Evolutionary conservation across 2,329 filamentous ascomycete species (phyloP), one percentile per base, ranked within the genome.

Genomic region (Ceratocystis cacaofunesta): DNA sequence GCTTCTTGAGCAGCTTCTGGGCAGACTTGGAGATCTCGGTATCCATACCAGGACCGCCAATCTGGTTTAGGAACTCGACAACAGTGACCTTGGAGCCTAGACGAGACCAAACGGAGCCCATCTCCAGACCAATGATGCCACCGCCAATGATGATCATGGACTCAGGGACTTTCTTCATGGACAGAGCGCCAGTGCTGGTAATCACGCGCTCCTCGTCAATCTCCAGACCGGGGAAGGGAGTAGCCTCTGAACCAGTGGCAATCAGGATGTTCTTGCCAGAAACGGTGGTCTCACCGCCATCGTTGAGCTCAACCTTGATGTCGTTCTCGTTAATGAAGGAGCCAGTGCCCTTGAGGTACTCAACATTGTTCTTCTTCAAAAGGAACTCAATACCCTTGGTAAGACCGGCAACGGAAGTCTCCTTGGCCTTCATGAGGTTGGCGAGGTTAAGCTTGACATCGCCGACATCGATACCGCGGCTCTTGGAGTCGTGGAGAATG

Each of bases 401-500:
- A 70, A 99, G 80, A 62, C 91, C 85, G 50, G 80, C 77, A 69
- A 99, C 94, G 63, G 94, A 95, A 44, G 85, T 88, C 63, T 99
- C 92, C 81, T 99, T 99, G 68, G 94, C 92, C 81, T 96, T 95
- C 92, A 99, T 96, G 85, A 99, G 91, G 76, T 94, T 87, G 72
- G 81, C 78, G 58, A 99, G 83, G 82, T 99, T 96, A 74, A 99
- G 87, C 78, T 95, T 95, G 74, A 99, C 92, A 79, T 96, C 90
- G 74, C 89, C 87, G 71, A 99, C 94, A 74, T 97, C 92, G 76
- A 99, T 99, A 75, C 94, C 94, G 76, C 94, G 90, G 78, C 89
- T 85, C 80, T 96, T 96, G 70, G 91, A 92, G 81, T 99, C 94
- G 80, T 99, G 92, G 68, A 95, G 85, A 74, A 96, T 88, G 79